Conservation (phyloP, 2,329 filamentous ascomycete species). For the Sporothrix phasma region DNA sequence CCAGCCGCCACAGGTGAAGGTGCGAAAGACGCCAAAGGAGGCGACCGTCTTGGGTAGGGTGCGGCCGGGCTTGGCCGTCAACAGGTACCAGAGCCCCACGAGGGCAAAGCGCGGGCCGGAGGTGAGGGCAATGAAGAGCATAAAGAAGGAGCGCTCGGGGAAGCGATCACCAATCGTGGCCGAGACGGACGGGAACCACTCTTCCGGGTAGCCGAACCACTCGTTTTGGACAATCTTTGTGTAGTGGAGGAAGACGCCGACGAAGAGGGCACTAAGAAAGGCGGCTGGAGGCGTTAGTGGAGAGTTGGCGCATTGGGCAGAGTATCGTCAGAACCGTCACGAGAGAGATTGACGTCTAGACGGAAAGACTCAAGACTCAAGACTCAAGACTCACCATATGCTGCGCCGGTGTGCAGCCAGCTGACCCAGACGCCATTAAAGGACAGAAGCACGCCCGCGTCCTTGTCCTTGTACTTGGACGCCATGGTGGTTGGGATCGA, state of each 20-base stretch:
- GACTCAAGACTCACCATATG: slow-evolving; percentile 53
- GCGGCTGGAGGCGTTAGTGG: slow-evolving; percentile 46
- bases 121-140: slow-evolving; percentile 93
- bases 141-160: slow-evolving; percentile 92
- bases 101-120: slow-evolving; percentile 90
- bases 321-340: no score
- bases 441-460: slow-evolving; percentile 47
- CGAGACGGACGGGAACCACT: slow-evolving; percentile 95
- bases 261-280: slow-evolving; percentile 75
- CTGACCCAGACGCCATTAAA: slow-evolving; percentile 87
- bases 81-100: slow-evolving; percentile 82
- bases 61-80: slow-evolving; percentile 67
- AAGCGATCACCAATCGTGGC: slow-evolving; percentile 96
- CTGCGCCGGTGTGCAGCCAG: slow-evolving; percentile 73
- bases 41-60: slow-evolving; percentile 74
- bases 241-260: slow-evolving; percentile 78
- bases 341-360: neutral
- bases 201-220: slow-evolving; percentile 84
- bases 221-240: slow-evolving; percentile 97
- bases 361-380: neutral
- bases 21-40: slow-evolving; percentile 72
- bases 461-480: slow-evolving; percentile 53
- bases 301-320: no score
- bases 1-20: slow-evolving; percentile 92
- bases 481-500: slow-evolving; percentile 14